phyloP scores from a whole-genome alignment of 1,284 basidiomycete species.

The Agaricales sp. region DNA sequence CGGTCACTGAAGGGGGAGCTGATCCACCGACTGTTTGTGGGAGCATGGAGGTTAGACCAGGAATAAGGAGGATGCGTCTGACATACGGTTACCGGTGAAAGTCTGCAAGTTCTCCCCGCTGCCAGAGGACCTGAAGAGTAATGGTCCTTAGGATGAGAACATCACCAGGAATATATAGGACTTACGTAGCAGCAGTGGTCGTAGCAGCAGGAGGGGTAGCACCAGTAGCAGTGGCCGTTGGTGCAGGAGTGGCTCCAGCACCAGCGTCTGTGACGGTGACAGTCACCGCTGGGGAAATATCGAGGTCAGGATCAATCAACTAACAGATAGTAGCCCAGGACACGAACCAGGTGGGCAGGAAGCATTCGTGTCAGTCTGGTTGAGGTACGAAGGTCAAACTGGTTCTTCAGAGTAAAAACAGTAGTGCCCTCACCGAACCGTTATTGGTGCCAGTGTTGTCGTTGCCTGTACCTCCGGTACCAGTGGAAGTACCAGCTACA shows the following conservation, averaged over 20 bases:
- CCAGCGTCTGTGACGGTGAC: constrained; percentile 11
- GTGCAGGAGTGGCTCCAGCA: too few species aligned
- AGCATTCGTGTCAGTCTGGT: too few species aligned
- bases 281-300: constrained; percentile 9
- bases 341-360: too few species aligned
- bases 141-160: constrained; percentile 16
- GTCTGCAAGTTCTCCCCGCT: constrained; percentile 37
- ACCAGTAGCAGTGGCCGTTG: too few species aligned
- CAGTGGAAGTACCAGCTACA: constrained; percentile 21
- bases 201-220: constrained; percentile 12
- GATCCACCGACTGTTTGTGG: not conserved
- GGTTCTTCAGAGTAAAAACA: constrained; percentile 20
- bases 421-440: constrained; percentile 17
- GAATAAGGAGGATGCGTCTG: not conserved
- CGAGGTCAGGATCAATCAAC: too few species aligned
- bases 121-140: constrained; percentile 11
- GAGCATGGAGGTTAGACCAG: not conserved
- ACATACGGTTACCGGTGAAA: constrained; percentile 32
- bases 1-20: not conserved
- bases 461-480: constrained; percentile 10
- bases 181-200: constrained; percentile 9
- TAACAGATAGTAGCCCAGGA: too few species aligned
- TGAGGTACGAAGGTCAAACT: constrained; percentile 20
- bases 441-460: constrained; percentile 9
- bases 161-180: constrained; percentile 8